Conservation (phyloP, 768 basidiomycete species). For the Tremella mesenterica region DNA sequence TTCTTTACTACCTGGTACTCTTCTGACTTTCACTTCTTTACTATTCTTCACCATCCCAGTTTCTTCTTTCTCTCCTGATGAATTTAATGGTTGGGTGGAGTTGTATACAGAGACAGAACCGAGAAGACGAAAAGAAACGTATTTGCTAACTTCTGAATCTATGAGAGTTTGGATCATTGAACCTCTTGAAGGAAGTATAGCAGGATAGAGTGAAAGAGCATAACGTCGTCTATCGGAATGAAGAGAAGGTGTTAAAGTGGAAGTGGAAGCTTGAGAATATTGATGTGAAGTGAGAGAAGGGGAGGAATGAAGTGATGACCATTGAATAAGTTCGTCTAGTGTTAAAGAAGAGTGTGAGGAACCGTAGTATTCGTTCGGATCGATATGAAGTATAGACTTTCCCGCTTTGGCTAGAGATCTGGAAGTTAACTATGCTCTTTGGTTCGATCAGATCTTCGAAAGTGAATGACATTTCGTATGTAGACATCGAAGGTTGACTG, state of each 20-base stretch:
- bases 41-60: conserved; percentile 7
- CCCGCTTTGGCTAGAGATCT: conserved; percentile 86
- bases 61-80: not conserved
- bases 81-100: conserved; percentile 35
- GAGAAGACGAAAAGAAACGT: conserved; percentile 81
- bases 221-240: conserved; percentile 57
- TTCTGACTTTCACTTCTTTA: conserved; percentile 49
- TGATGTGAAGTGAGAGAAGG: conserved; percentile 2
- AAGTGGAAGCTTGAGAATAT: conserved; percentile 14
- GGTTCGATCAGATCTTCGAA: conserved; percentile 3
- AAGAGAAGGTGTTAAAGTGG: conserved; percentile 29
- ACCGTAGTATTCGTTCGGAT: conserved; percentile 77
- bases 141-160: conserved; percentile 73
- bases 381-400: conserved; percentile 78
- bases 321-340: conserved; percentile 65
- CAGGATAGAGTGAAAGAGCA: conserved; percentile 73
- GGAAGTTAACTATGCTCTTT: conserved; percentile 4
- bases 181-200: conserved; percentile 70
- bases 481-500: too few species aligned
- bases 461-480: too few species aligned
- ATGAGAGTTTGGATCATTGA: conserved; percentile 70
- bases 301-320: conserved; percentile 48
- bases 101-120: conserved; percentile 49
- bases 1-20: conserved; percentile 83
- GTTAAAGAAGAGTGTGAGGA: conserved; percentile 70